phyloP scores from a whole-genome alignment of 2,329 filamentous ascomycete genomes.

The Epichloe glyceriae region DNA sequence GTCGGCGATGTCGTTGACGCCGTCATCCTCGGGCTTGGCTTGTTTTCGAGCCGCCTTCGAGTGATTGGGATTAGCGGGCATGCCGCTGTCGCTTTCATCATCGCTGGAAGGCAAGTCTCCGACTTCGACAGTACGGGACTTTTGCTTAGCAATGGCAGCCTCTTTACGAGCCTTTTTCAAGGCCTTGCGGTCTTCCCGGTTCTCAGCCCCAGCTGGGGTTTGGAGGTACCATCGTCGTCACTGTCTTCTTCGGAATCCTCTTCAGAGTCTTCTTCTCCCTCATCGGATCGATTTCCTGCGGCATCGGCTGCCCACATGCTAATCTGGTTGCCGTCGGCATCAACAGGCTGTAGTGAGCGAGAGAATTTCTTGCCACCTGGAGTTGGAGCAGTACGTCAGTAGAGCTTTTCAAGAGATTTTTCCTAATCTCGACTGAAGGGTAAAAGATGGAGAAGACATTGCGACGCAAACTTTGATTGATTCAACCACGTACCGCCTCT shows the following conservation, averaged over 20 bases:
- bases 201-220: conserved; percentile 35
- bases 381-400: neutral
- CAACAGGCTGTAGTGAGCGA: conserved; percentile 74
- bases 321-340: conserved; percentile 77
- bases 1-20: conserved; percentile 38
- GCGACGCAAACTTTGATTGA: neutral
- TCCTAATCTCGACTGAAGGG: neutral
- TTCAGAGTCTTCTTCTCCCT: conserved; percentile 39
- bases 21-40: conserved; percentile 23
- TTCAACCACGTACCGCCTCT: conserved; percentile 58
- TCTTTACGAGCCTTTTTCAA: conserved; percentile 85
- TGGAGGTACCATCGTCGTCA: conserved; percentile 29
- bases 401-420: neutral
- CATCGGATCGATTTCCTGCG: conserved; percentile 39
- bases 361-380: conserved; percentile 92
- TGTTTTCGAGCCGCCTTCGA: conserved; percentile 58
- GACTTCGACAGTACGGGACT: conserved; percentile 58
- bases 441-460: neutral
- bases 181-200: conserved; percentile 77
- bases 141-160: conserved; percentile 68
- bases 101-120: conserved; percentile 75
- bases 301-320: conserved; percentile 71
- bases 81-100: conserved; percentile 47
- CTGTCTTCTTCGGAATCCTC: conserved; percentile 41
- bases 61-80: conserved; percentile 89